Evolutionary conservation across 441 rosid genomes (phyloP).

Genomic region (Geranium incanum): DNA sequence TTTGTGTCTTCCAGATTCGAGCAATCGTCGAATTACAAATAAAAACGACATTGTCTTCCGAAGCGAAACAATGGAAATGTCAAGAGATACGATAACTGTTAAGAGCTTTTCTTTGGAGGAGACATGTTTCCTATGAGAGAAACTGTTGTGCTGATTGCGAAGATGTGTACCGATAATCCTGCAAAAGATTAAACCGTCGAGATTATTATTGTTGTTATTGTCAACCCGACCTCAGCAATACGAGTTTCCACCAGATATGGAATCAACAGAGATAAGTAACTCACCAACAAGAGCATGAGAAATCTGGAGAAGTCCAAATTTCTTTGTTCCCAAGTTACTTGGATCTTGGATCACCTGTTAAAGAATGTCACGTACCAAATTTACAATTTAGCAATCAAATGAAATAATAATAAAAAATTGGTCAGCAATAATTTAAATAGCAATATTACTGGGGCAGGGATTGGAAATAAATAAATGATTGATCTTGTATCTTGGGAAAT

Average conservation of each 20-base stretch:
- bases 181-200: background rate
- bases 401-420: too few relatives aligned
- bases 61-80: too few relatives aligned
- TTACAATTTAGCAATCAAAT: too few relatives aligned
- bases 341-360: background rate
- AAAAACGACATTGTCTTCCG: too few relatives aligned
- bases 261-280: background rate
- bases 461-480: too few relatives aligned
- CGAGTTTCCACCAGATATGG: too few relatives aligned
- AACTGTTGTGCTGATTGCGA: background rate
- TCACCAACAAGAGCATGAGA: background rate
- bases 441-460: too few relatives aligned
- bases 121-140: background rate
- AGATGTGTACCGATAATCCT: background rate
- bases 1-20: too few relatives aligned
- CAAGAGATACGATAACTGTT: background rate
- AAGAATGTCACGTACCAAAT: too few relatives aligned
- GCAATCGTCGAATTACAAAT: too few relatives aligned
- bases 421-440: too few relatives aligned
- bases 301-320: background rate
- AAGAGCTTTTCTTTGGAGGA: background rate
- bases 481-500: too few relatives aligned
- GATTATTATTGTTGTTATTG: background rate
- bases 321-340: background rate
- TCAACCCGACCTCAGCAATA: background rate